phyloP scores from a whole-genome alignment of 2,329 filamentous ascomycete genomes.

The Fusarium xyrophilum region DNA sequence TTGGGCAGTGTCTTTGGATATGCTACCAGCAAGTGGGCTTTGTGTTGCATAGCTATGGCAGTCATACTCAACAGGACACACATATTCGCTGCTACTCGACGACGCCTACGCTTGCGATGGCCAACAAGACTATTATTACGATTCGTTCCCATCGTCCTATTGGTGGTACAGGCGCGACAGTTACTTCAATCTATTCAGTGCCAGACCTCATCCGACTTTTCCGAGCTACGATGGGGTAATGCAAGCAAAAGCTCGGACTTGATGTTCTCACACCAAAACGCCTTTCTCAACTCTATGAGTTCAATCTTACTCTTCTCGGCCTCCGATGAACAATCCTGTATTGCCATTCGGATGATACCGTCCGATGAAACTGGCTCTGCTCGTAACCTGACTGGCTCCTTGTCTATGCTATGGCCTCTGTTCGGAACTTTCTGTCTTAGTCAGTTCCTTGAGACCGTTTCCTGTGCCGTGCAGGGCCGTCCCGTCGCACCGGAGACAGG shows the following conservation, averaged over 20 bases:
- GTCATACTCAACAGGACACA: constrained; percentile 89
- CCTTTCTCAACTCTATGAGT: constrained; percentile 74
- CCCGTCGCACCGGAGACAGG: constrained; percentile 84
- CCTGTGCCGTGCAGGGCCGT: constrained; percentile 85
- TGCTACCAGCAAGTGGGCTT: constrained; percentile 88
- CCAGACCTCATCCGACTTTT: constrained; percentile 80
- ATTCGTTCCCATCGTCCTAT: constrained; percentile 72
- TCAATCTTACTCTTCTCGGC: constrained; percentile 76
- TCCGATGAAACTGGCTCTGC: constrained; percentile 57
- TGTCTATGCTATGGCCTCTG: constrained; percentile 77
- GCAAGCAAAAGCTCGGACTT: constrained; percentile 69
- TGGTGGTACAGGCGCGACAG: constrained; percentile 70
- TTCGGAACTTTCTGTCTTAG: constrained; percentile 75
- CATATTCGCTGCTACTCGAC: constrained; percentile 88
- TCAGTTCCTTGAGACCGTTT: constrained; percentile 87
- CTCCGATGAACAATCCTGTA: constrained; percentile 76
- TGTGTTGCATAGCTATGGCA: constrained; percentile 85
- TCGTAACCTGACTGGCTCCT: constrained; percentile 73
- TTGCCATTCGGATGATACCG: constrained; percentile 74
- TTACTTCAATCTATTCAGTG: constrained; percentile 89
- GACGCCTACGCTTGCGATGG: constrained; percentile 79
- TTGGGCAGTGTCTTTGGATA: constrained; percentile 90
- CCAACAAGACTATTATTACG: constrained; percentile 74
- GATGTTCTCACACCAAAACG: constrained; percentile 73
- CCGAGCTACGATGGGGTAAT: constrained; percentile 73